Evolutionary conservation across 306 rosid species (phyloP).

Genomic region (Vigna reflexopilosa): DNA sequence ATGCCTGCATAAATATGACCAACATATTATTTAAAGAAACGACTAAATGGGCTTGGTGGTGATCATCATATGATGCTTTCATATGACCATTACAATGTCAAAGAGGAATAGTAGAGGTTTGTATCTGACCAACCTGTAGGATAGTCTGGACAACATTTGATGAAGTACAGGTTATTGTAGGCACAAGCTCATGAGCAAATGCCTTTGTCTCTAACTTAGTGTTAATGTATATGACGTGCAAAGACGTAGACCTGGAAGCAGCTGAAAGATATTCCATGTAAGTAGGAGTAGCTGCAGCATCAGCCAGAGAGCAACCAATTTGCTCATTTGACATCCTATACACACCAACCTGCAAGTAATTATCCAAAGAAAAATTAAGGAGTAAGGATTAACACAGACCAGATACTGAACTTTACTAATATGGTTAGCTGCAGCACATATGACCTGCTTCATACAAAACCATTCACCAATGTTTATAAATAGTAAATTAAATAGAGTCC

Average conservation of each 20-base stretch:
- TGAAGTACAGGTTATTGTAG: slow-evolving; percentile 98
- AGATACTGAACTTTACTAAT: slow-evolving; percentile 23
- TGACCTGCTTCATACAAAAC: slow-evolving; percentile 32
- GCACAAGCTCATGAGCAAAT: slow-evolving; percentile 92
- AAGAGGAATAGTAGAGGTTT: slow-evolving; percentile 1
- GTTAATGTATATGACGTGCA: slow-evolving; percentile 93
- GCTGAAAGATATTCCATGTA: slow-evolving; percentile 82
- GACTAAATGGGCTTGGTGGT: slow-evolving; percentile 12
- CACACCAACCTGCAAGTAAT: slow-evolving; percentile 79
- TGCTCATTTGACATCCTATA: slow-evolving; percentile 91
- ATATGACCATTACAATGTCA: slow-evolving; percentile 34
- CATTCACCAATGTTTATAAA: slow-evolving; percentile 23
- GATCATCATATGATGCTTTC: slow-evolving; percentile 32
- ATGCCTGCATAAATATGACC: slow-evolving; percentile 65
- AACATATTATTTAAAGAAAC: slow-evolving; percentile 14
- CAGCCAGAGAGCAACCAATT: slow-evolving; percentile 94
- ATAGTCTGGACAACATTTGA: slow-evolving; percentile 96
- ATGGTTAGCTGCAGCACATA: slow-evolving; percentile 2
- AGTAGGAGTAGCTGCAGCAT: slow-evolving; percentile 82
- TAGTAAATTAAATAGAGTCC: neutral
- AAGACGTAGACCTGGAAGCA: slow-evolving; percentile 76
- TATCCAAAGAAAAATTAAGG: slow-evolving; percentile 41
- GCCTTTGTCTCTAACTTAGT: slow-evolving; percentile 95
- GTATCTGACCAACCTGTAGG: slow-evolving; percentile 69
- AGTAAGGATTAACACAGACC: slow-evolving; percentile 23